Conservation (phyloP, 805 yeast species). For the Zygotorulaspora danielsina region DNA sequence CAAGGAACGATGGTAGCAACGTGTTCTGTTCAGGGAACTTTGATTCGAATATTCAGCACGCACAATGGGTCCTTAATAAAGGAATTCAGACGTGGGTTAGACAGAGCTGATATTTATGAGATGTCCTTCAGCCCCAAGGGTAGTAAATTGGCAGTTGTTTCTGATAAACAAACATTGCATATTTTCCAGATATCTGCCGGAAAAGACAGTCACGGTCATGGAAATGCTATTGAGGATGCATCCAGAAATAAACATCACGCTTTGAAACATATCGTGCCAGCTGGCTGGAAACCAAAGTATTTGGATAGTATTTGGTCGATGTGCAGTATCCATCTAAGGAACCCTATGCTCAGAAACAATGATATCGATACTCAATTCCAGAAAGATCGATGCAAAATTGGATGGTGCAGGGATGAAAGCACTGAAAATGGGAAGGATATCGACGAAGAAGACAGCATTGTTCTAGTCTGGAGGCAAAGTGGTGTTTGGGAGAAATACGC, state of each 20-base stretch:
- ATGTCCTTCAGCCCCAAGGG: conserved; percentile 81
- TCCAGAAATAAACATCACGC: conserved; percentile 53
- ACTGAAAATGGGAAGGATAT: conserved; percentile 30
- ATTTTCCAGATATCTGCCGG: conserved; percentile 54
- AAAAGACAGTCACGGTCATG: conserved; percentile 18
- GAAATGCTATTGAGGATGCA: conserved; percentile 7
- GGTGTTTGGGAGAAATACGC: conserved; percentile 85
- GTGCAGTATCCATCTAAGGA: conserved; percentile 57
- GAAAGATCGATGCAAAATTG: conserved; percentile 31
- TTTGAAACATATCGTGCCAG: conserved; percentile 52
- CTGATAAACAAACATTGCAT: conserved; percentile 88
- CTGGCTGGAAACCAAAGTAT: conserved; percentile 58
- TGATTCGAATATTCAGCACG: conserved; percentile 75
- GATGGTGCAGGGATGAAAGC: conserved; percentile 26
- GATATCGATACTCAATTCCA: conserved; percentile 24
- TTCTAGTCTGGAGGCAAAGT: conserved; percentile 68
- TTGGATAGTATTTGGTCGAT: conserved; percentile 86
- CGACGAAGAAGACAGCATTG: conserved; percentile 54
- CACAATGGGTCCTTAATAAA: conserved; percentile 56
- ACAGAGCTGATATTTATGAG: conserved; percentile 74
- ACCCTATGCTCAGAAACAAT: conserved; percentile 24
- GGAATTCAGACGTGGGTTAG: conserved; percentile 88
- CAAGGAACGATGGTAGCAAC: conserved; percentile 84
- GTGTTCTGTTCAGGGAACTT: conserved; percentile 85
- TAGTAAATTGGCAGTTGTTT: conserved; percentile 70